Base-by-base conservation (phyloP, 225 moss, liverwort and hornwort species). In the Takakia lepidozioides region DNA sequence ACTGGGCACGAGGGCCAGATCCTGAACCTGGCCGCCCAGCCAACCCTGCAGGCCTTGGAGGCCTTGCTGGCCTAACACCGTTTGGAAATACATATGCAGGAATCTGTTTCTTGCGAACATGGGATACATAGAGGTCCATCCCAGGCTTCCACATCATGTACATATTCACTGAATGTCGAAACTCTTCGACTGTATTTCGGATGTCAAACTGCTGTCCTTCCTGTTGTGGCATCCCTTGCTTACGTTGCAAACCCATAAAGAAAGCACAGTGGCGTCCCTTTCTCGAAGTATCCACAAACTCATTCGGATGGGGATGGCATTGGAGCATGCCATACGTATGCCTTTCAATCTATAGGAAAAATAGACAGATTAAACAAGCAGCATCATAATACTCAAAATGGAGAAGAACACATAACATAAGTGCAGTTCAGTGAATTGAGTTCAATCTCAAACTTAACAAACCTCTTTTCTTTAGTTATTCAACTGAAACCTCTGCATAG, bases 301-400 rank as follows among this genome's bases (percentile, higher is more conserved):
- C 90, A 50, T 58, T 75, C 11, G 95, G 95, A 73, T 90, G 82
- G 8, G 95, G 95, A 57, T 98, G 95, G 61, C 95, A 98, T 63
- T 98, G 90, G 20, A 98, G 75, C 80, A 80, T 66, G 3, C 80
- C 85, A 41, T 51, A 76, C 5, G 95, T 98, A 66, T 98, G 84
- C 39, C 84, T 87, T 68, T 98, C 95, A 69, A 98, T 90, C 78
- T 76, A 62, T 51, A 28, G 29, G 25, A 1, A 48, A 9, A n/a
- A n/a, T n/a, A n/a, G n/a, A n/a, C n/a, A n/a, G n/a, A n/a, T n/a
- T n/a, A n/a, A n/a, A n/a, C n/a, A n/a, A n/a, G n/a, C n/a, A n/a
- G n/a, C n/a, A n/a, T n/a, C n/a, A n/a, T n/a, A n/a, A n/a, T n/a
- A n/a, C n/a, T n/a, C n/a, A n/a, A n/a, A n/a, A n/a, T n/a, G n/a